Evolutionary conservation across 306 rosid genomes (phyloP), one percentile per base, ranked within the genome.

Genomic region (Quercus berberidifolia): DNA sequence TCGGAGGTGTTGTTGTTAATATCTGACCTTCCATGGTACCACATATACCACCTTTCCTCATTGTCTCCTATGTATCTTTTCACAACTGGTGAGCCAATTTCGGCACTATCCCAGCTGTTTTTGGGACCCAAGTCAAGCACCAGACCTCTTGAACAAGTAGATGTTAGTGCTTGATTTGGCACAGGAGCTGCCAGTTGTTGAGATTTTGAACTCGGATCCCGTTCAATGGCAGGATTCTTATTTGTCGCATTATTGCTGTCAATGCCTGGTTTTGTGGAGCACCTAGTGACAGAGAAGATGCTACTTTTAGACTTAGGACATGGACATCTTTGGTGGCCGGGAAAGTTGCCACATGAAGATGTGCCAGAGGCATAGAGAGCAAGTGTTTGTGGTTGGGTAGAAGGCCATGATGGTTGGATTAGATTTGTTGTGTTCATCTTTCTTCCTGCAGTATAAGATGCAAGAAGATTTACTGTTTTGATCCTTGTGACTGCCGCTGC

Each of bases 181-280:
- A 8, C 21, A n/a, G 80, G 25, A 52, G 74, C 54, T n/a, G 74
- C 57, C 33, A 33, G 28, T 3, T 52, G 74, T 23, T 76, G 74
- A 6, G 80, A 58, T 31, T 58, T 56, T n/a, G 80, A 76, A 31
- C 74, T 67, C 14, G 74, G 33, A 56, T 76, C 74, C 12, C 26
- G 74, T 20, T 71, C 74, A n/a, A 76, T 58, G 74, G 80, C 18
- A 19, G 57, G 71, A 71, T 76, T 76, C 71, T 57, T 76, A 59
- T 76, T 65, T 5, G 80, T 76, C 0, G 80, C 74, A 26, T 67
- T 76, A 74, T 76, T 76, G 80, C 74, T 76, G 55, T 54, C 80
- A 21, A 76, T 33, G 57, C 80, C 74, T 1, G 80, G 74, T 59
- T 67, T 76, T 51, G 80, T 67, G 9, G 80, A 76, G 38, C 80